Conservation (phyloP, 2,329 filamentous ascomycete species). For the Colletotrichum lentis region DNA sequence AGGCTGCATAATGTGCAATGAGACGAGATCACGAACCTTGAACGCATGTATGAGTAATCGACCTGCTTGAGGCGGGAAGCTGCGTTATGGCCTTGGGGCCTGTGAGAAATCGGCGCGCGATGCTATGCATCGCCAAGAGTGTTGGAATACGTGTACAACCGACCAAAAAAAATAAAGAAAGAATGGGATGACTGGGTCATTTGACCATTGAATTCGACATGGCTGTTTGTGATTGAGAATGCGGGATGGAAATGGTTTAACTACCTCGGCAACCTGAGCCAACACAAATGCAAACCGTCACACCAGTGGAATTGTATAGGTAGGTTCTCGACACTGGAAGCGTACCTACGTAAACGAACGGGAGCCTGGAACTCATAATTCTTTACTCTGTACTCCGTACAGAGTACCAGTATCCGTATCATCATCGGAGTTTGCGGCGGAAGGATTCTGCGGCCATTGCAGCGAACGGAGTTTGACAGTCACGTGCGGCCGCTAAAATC, state of each 20-base stretch:
- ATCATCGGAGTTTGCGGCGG: slow-evolving; percentile 32
- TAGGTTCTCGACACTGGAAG: neutral
- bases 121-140: neutral
- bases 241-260: too few relatives aligned
- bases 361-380: neutral
- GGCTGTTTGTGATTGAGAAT: neutral
- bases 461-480: slow-evolving; percentile 26
- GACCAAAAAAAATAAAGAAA: neutral
- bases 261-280: too few relatives aligned
- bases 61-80: slow-evolving; percentile 16
- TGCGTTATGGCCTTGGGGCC: neutral
- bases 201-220: neutral
- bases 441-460: slow-evolving; percentile 7
- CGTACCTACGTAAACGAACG: neutral
- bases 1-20: slow-evolving; percentile 24
- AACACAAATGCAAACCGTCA: too few relatives aligned
- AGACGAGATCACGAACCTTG: slow-evolving; percentile 31
- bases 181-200: neutral
- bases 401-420: too few relatives aligned
- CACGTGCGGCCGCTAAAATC: slow-evolving; percentile 33
- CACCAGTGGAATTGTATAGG: too few relatives aligned
- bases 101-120: neutral
- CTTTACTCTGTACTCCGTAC: too few relatives aligned
- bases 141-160: neutral
- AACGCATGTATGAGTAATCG: slow-evolving; percentile 33